Percentiles rank a stretch among this genome's conserved stretches.
These are phyloP conservation scores for Graphilbum ipis-grandicollis DNA, from an alignment of 2,329 filamentous ascomycete genomes.

Conservation along the genomic window DNA sequence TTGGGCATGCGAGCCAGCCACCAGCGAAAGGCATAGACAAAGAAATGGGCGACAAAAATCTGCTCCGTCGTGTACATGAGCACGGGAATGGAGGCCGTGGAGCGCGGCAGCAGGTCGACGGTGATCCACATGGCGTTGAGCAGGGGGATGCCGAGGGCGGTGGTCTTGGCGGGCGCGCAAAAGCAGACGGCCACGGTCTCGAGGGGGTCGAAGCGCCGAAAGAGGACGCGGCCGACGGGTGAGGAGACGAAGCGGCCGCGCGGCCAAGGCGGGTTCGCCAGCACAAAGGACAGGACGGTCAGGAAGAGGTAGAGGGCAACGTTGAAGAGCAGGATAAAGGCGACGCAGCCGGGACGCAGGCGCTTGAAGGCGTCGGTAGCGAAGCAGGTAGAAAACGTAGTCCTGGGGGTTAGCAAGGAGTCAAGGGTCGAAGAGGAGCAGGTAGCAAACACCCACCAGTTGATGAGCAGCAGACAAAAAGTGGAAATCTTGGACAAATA, in stretches of 20 bases:
- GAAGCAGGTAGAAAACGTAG: slow-evolving; percentile 50
- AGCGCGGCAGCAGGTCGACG: slow-evolving; percentile 29
- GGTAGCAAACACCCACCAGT: slow-evolving; percentile 21
- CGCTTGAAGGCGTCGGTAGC: slow-evolving; percentile 28
- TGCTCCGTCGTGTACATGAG: slow-evolving; percentile 5
- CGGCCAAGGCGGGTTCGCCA: background rate
- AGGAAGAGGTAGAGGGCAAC: slow-evolving; percentile 46
- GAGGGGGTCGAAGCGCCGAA: slow-evolving; percentile 21
- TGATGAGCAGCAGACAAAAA: slow-evolving; percentile 27
- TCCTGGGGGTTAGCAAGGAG: slow-evolving; percentile 26
- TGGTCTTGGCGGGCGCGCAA: slow-evolving; percentile 57
- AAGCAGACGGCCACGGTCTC: slow-evolving; percentile 47
- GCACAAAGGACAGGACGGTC: slow-evolving; percentile 42
- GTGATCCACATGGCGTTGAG: slow-evolving; percentile 46
- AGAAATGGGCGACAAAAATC: slow-evolving; percentile 17
- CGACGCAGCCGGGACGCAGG: slow-evolving; percentile 37
- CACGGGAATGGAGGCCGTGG: slow-evolving; percentile 40
- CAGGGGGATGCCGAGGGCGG: slow-evolving; percentile 51
- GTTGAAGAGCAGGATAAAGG: slow-evolving; percentile 52
- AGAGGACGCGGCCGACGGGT: background rate
- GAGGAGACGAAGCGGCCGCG: background rate
- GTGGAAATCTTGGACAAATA: slow-evolving; percentile 26
- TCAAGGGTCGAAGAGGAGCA: too few species aligned
- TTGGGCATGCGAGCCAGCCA: too few species aligned
- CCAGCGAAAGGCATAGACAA: slow-evolving; percentile 24